These are phyloP conservation scores for Ambrosiella cleistominuta DNA, from an alignment of 2,329 filamentous ascomycete genomes.

Conservation along the genomic window DNA sequence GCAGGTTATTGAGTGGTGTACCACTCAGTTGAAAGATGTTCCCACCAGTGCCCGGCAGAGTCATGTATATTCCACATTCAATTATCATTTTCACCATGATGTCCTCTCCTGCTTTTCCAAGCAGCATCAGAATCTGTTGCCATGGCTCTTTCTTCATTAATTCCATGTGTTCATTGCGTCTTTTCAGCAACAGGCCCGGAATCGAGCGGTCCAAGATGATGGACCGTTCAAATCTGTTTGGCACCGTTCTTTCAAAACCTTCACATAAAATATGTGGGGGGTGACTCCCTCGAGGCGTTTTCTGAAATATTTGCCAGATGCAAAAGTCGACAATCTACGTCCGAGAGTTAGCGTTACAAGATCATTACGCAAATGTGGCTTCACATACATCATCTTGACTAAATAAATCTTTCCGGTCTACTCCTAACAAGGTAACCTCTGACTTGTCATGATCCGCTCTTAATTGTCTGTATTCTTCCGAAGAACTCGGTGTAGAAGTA, in stretches of 20 bases:
- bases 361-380: neutral
- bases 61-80: conserved; percentile 58
- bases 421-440: conserved; percentile 32
- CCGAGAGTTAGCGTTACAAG: conserved; percentile 5
- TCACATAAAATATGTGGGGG: conserved; percentile 67
- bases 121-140: conserved; percentile 53
- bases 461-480: neutral
- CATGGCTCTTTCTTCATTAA: conserved; percentile 54
- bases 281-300: neutral
- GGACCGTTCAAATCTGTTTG: conserved; percentile 17
- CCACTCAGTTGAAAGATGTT: conserved; percentile 72
- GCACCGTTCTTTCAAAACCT: conserved; percentile 46
- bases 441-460: conserved; percentile 19
- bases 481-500: neutral
- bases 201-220: conserved; percentile 48
- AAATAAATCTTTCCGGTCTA: conserved; percentile 24
- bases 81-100: conserved; percentile 64
- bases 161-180: conserved; percentile 34
- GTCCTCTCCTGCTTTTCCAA: conserved; percentile 58
- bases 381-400: conserved; percentile 45
- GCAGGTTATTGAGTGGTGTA: conserved; percentile 34
- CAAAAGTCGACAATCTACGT: conserved; percentile 56
- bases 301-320: conserved; percentile 61
- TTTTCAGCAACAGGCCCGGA: conserved; percentile 43
- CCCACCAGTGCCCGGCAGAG: conserved; percentile 38